Evolutionary conservation across 129 eudicot genomes (phyloP).

Genomic region (Artemisia annua): DNA sequence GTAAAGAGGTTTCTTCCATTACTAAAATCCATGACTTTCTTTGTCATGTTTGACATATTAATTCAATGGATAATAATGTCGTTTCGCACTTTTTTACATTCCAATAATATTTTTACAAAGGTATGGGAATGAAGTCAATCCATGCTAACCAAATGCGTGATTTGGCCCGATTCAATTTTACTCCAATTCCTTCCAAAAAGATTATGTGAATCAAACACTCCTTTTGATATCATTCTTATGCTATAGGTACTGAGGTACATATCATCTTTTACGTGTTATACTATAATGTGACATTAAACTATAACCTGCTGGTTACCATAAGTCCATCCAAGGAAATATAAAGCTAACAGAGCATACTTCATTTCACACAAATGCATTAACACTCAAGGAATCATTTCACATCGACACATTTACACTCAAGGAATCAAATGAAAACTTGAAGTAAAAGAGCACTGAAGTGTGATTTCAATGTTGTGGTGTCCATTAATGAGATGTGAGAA

Average conservation of each 20-base stretch:
- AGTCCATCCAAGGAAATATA: neutral
- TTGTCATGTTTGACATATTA: too few relatives aligned
- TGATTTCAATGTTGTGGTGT: neutral
- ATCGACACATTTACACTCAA: slow-evolving; percentile 1
- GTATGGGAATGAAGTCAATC: too few relatives aligned
- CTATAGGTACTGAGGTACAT: neutral
- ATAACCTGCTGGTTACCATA: slow-evolving; percentile 13
- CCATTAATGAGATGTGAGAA: neutral
- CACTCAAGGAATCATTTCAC: slow-evolving; percentile 11
- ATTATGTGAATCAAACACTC: too few relatives aligned
- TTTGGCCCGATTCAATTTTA: too few relatives aligned
- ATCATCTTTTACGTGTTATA: neutral
- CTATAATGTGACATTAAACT: neutral
- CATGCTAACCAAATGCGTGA: too few relatives aligned
- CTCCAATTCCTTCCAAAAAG: too few relatives aligned
- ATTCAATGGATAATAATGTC: neutral
- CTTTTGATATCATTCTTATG: neutral
- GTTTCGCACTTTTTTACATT: neutral
- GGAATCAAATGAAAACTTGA: neutral
- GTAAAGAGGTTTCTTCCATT: neutral
- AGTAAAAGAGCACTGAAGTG: slow-evolving; percentile 1
- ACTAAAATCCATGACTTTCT: neutral
- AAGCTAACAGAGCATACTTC: neutral
- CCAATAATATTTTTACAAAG: too few relatives aligned
- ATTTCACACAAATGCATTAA: slow-evolving; percentile 8